Conservation (phyloP, 2,329 filamentous ascomycete species). For the Hypoxylon sp. region DNA sequence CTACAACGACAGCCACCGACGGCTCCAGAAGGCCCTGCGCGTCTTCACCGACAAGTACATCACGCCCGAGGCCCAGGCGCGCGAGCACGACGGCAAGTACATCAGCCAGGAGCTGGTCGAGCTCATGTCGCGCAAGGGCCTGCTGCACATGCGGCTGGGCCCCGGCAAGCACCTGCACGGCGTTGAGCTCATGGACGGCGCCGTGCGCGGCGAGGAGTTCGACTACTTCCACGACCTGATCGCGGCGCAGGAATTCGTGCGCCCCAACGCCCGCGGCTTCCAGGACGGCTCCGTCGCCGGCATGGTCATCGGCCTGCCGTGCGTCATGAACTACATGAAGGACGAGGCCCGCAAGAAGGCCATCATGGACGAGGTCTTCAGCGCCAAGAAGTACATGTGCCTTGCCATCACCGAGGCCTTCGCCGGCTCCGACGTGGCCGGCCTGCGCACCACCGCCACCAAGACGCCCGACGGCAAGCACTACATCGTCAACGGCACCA, state of each 20-base stretch:
- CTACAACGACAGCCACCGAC: constrained; percentile 77
- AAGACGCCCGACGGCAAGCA: constrained; percentile 79
- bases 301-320: constrained; percentile 83
- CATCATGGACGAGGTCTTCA: constrained; percentile 76
- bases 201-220: constrained; percentile 78
- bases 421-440: constrained; percentile 82
- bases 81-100: constrained; percentile 76
- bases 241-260: constrained; percentile 74
- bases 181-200: constrained; percentile 71
- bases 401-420: constrained; percentile 90
- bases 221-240: constrained; percentile 89
- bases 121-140: constrained; percentile 74
- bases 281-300: constrained; percentile 88
- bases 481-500: constrained; percentile 76
- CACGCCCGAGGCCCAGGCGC: constrained; percentile 76
- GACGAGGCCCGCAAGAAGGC: constrained; percentile 71
- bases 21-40: constrained; percentile 73
- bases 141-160: constrained; percentile 83
- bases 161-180: constrained; percentile 84
- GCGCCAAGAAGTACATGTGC: constrained; percentile 86
- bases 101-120: constrained; percentile 78
- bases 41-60: constrained; percentile 77
- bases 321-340: constrained; percentile 79
- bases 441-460: constrained; percentile 77
- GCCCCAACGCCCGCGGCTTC: constrained; percentile 79